Evolutionary conservation across 1,139 yeast species (phyloP), one percentile per base, ranked within the genome.

Genomic region (Spathaspora sp.): DNA sequence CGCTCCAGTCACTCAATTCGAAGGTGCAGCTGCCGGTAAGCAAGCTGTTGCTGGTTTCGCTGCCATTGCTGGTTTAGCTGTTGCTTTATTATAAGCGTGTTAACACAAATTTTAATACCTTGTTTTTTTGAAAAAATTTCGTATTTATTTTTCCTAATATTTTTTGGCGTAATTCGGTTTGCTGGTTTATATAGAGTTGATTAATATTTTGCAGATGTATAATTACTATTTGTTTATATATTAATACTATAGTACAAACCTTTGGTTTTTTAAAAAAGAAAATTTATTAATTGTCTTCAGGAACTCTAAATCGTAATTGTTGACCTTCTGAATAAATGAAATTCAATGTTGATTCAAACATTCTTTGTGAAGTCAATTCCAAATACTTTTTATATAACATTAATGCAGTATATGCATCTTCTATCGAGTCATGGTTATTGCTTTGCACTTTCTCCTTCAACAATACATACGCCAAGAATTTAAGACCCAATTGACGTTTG

Each of bases 361-460:
- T 74, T 0, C 88, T 93, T 0, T 67, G 64, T 3, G 71, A 74
- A 47, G 72, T 70, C 53, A 91, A 72, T 54, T 84, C 83, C 56
- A 80, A 67, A 58, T 88, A 91, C 59, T 81, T 84, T 54, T 82
- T 81, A 67, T 88, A 95, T 39, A 95, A 70, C 44, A 81, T 66
- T 54, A 95, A 74, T 0, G 99, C 99, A 10, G 95, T 86, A 47
- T 78, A 72, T 0, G 99, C 98, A 69, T 95, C 99, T 60, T 95
- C 99, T 41, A 93, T 89, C 1, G 98, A 91, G 62, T 95, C 98
- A 64, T 95, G 99, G 60, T 91, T 91, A 1, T 95, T 96, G 2
- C 82, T 83, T 64, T 95, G 99, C 17, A 95, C 96, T 43, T 82
- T 78, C 51, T 82, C 84, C 38, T 79, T 80, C 47, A 93, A 72